Evolutionary conservation across 495 filamentous ascomycete genomes (phyloP), one percentile per base, ranked within the genome.

Genomic region (Neurospora tetrasperma): DNA sequence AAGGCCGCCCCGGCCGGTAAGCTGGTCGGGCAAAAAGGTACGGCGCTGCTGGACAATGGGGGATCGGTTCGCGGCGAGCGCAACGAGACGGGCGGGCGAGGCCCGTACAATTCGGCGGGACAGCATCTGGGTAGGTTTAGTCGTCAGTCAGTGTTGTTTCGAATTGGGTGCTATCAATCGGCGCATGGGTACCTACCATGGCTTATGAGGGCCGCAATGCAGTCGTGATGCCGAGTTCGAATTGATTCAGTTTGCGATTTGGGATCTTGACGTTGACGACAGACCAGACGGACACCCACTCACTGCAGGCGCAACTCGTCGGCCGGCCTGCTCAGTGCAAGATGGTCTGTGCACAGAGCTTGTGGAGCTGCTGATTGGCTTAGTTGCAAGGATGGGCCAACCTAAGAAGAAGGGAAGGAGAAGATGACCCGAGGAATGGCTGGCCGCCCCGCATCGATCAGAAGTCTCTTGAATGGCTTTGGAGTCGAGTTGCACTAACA

Each of bases 61-160:
- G 48, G 84, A 80, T 77, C 84, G 84, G 75, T 82, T 82, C 74
- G 81, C 76, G 66, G 82, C 79, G 59, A 82, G 80, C 27, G 82
- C 73, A 73, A 81, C 85, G 79, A 83, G 84, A 80, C 86, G 88
- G 82, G 85, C 83, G 80, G 83, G 85, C 81, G 81, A 82, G 80
- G 82, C 83, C 84, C 79, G 80, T 72, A 77, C 84, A 79, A 92
- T 85, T 78, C 86, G 88, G 80, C 87, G 87, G 73, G 88, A 85
- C 82, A 92, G 84, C 90, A 93, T 93, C 90, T 73, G 23, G 41
- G 54, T 27, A 23, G 14, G 16, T 39, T 20, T 27, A 2, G 42
- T 23, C 18, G 62, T 71, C 68, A 71, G 54, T 12, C 27, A 31
- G 27, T 23, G n/a, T n/a, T 10, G 41, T 27, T 35, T 66, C 3